phyloP scores from a whole-genome alignment of 2,329 filamentous ascomycete genomes.

The Alternaria postmessia region DNA sequence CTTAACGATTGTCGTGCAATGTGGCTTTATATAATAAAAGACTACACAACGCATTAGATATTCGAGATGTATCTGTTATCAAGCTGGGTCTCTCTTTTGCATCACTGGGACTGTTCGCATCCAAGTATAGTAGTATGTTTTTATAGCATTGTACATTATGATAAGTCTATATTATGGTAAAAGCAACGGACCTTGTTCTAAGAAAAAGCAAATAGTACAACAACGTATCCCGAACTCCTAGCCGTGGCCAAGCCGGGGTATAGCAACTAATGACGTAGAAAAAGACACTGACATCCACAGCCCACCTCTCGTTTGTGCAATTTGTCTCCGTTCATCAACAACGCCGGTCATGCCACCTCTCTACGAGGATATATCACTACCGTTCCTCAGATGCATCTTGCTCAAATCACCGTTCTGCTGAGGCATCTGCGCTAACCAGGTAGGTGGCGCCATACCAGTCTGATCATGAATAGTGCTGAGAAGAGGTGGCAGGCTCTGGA shows the following conservation, averaged over 20 bases:
- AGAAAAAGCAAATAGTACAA: neutral
- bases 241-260: constrained; percentile 16
- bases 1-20: too few species aligned
- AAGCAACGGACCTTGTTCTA: neutral
- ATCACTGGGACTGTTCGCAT: too few species aligned
- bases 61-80: too few species aligned
- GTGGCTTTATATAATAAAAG: too few species aligned
- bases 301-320: neutral
- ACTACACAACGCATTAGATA: too few species aligned
- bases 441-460: constrained; percentile 81
- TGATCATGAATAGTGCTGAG: constrained; percentile 89
- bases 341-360: neutral
- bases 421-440: constrained; percentile 71
- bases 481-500: constrained; percentile 83
- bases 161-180: neutral
- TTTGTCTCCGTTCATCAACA: neutral
- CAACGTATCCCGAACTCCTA: constrained; percentile 8
- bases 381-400: constrained; percentile 37
- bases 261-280: constrained; percentile 8
- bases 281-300: neutral
- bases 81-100: too few species aligned
- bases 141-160: neutral
- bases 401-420: constrained; percentile 28
- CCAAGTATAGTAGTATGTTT: neutral
- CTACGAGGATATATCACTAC: constrained; percentile 29